phyloP scores from a whole-genome alignment of 176 grass and related monocot species.

The Luzula sylvatica region DNA sequence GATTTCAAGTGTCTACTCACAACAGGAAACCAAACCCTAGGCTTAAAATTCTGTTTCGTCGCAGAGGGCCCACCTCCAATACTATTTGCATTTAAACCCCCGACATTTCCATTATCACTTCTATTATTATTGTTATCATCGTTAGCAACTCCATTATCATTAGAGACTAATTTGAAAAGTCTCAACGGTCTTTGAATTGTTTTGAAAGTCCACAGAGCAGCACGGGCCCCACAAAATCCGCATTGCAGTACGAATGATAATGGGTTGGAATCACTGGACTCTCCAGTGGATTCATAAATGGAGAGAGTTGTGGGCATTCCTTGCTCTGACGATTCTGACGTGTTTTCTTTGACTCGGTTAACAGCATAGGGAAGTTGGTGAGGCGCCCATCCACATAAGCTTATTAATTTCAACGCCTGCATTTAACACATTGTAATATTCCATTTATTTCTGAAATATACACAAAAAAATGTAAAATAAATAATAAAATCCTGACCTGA shows the following conservation, averaged over 20 bases:
- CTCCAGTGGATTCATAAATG: slow-evolving; percentile 30
- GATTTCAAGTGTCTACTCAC: slow-evolving; percentile 75
- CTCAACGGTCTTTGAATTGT: slow-evolving; percentile 59
- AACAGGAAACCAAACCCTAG: slow-evolving; percentile 77
- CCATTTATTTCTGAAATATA: neutral
- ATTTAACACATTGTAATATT: slow-evolving; percentile 9
- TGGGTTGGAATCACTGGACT: slow-evolving; percentile 43
- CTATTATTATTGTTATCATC: slow-evolving; percentile 34
- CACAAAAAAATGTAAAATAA: slow-evolving; percentile 15
- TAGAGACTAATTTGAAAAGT: slow-evolving; percentile 57
- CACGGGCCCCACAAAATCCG: slow-evolving; percentile 86
- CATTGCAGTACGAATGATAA: slow-evolving; percentile 83
- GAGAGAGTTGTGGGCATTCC: slow-evolving; percentile 26
- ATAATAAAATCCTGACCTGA: slow-evolving; percentile 30
- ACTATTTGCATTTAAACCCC: slow-evolving; percentile 73
- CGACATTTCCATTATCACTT: slow-evolving; percentile 26
- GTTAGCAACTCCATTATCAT: slow-evolving; percentile 31
- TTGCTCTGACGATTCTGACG: slow-evolving; percentile 31
- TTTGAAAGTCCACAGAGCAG: slow-evolving; percentile 72
- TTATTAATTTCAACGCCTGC: slow-evolving; percentile 77
- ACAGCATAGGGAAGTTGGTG: slow-evolving; percentile 72
- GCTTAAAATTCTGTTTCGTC: slow-evolving; percentile 69
- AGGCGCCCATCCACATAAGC: slow-evolving; percentile 88
- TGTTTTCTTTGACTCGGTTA: slow-evolving; percentile 41
- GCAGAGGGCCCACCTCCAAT: slow-evolving; percentile 87